phyloP scores from a whole-genome alignment of 352 stramenopile genomes.

The Phytophthora kernoviae region DNA sequence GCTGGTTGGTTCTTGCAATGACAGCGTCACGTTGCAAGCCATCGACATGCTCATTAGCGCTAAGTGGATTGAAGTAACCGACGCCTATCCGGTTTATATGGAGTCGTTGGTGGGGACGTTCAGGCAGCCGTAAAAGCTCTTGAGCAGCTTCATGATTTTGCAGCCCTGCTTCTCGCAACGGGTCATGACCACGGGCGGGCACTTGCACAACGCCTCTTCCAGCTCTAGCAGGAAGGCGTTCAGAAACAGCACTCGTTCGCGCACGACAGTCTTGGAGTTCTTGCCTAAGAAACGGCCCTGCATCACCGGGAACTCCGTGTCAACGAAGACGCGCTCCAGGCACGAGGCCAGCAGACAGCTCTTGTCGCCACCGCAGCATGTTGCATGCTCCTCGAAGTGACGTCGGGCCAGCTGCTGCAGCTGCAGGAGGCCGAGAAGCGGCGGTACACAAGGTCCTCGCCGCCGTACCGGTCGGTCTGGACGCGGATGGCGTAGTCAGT shows the following conservation, averaged over 20 bases:
- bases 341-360: constrained; percentile 73
- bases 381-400: constrained; percentile 66
- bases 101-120: constrained; percentile 46
- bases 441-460: constrained; percentile 76
- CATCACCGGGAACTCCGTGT: constrained; percentile 79
- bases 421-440: constrained; percentile 86
- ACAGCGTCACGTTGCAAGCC: constrained; percentile 9
- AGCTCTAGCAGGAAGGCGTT: constrained; percentile 83
- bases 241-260: constrained; percentile 77
- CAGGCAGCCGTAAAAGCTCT: constrained; percentile 85
- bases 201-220: constrained; percentile 80
- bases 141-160: constrained; percentile 86
- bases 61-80: background rate
- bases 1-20: background rate
- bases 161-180: constrained; percentile 82
- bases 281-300: constrained; percentile 77
- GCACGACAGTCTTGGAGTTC: constrained; percentile 82
- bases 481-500: constrained; percentile 89
- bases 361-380: constrained; percentile 72
- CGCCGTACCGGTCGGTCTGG: constrained; percentile 60
- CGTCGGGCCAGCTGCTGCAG: constrained; percentile 74
- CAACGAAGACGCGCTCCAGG: constrained; percentile 66
- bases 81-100: constrained; percentile 35
- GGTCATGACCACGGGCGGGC: constrained; percentile 68
- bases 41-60: no score